A percentile compares a stretch with the other conserved stretches of the same genome.
These are phyloP conservation scores for Sideroxylon spinosum DNA, from an alignment of 179 eudicot species.

Conservation along the genomic window DNA sequence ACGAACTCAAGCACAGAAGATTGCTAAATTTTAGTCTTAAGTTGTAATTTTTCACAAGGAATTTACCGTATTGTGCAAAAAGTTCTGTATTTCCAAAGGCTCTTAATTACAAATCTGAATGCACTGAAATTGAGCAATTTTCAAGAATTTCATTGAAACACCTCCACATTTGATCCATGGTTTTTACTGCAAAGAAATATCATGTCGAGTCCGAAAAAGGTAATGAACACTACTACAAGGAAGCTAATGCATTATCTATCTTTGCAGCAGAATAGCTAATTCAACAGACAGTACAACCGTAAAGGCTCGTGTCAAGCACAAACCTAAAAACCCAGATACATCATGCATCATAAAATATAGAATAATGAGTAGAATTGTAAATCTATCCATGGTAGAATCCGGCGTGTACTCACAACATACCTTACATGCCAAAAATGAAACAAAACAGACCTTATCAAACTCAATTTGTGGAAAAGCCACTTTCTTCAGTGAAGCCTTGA, in stretches of 20 bases:
- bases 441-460: conserved; percentile 40
- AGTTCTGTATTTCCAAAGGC: background rate
- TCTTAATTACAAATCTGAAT: background rate
- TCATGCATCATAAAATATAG: background rate
- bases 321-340: no score
- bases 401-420: conserved; percentile 15
- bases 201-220: background rate
- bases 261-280: background rate
- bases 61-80: background rate
- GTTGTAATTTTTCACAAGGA: no score
- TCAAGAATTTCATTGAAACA: background rate
- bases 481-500: conserved; percentile 36
- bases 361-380: background rate
- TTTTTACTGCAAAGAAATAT: background rate
- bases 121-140: background rate
- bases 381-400: background rate
- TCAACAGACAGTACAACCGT: background rate
- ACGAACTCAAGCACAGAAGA: background rate
- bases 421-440: conserved; percentile 26
- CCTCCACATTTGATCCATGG: background rate
- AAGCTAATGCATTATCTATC: background rate
- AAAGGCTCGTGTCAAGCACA: no score
- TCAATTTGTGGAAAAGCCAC: conserved; percentile 33
- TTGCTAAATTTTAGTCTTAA: background rate
- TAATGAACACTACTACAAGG: background rate